A percentile compares a stretch with the other conserved stretches of the same genome.
These are phyloP conservation scores for Hyaloperonospora arabidopsidis DNA, from an alignment of 352 stramenopile genomes.

Conservation along the genomic window DNA sequence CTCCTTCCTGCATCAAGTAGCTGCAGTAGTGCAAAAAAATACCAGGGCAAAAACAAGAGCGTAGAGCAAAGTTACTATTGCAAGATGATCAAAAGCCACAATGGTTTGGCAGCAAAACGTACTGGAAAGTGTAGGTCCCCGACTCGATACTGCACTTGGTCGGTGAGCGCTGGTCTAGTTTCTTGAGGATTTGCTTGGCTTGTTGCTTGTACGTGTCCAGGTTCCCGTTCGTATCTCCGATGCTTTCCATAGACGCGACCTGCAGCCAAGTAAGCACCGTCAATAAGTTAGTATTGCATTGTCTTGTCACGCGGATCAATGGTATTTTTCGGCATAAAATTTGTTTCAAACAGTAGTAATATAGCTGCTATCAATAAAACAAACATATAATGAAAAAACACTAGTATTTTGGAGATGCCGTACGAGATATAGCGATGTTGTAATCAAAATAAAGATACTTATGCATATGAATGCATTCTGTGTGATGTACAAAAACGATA, in stretches of 20 bases:
- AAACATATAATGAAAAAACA: no score
- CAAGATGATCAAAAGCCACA: neutral
- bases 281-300: neutral
- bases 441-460: no score
- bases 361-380: no score
- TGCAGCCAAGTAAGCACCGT: constrained; percentile 16
- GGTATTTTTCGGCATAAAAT: no score
- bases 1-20: constrained; percentile 95
- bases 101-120: constrained; percentile 22
- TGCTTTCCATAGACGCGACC: constrained; percentile 91
- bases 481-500: neutral
- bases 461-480: neutral
- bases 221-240: constrained; percentile 72
- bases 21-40: no score
- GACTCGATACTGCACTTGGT: constrained; percentile 93
- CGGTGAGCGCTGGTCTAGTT: constrained; percentile 84
- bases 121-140: constrained; percentile 88
- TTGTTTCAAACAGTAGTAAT: no score
- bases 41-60: no score
- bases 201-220: constrained; percentile 88
- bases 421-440: no score
- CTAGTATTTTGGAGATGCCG: no score
- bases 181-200: constrained; percentile 92
- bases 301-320: no score
- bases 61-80: neutral